Evolutionary conservation across 164 flowering plant genomes (phyloP).

Genomic region (Houttuynia cordata): DNA sequence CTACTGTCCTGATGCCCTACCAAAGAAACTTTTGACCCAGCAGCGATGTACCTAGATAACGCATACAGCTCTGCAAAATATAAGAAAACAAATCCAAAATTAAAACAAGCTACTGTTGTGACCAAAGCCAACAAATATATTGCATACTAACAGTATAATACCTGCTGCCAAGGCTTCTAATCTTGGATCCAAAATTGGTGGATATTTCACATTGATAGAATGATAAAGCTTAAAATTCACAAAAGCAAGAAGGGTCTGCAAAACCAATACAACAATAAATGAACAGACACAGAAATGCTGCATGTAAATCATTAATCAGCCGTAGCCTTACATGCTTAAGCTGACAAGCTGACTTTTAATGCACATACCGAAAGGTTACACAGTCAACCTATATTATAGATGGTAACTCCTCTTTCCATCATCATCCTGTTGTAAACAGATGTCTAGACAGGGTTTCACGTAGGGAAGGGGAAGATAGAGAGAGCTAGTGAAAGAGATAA

Average conservation of each 20-base stretch:
- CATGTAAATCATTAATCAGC: too few species aligned
- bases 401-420: too few species aligned
- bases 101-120: background rate
- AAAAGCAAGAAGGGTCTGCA: conserved; percentile 80
- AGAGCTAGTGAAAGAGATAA: too few species aligned
- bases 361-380: background rate
- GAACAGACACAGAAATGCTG: background rate
- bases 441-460: too few species aligned
- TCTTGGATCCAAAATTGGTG: conserved; percentile 79
- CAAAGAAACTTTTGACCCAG: conserved; percentile 22
- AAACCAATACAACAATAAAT: background rate
- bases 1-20: conserved; percentile 17
- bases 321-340: background rate
- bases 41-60: conserved; percentile 49
- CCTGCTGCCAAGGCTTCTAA: conserved; percentile 91
- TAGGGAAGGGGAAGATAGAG: too few species aligned
- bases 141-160: conserved; percentile 9
- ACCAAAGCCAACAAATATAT: background rate
- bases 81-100: background rate
- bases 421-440: too few species aligned
- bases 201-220: conserved; percentile 68
- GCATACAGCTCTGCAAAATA: conserved; percentile 74
- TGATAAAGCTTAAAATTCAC: conserved; percentile 71
- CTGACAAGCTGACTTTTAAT: background rate
- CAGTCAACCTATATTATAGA: background rate